Base-by-base conservation (phyloP, 2,329 filamentous ascomycete species). In the Colletotrichum tropicicola region DNA sequence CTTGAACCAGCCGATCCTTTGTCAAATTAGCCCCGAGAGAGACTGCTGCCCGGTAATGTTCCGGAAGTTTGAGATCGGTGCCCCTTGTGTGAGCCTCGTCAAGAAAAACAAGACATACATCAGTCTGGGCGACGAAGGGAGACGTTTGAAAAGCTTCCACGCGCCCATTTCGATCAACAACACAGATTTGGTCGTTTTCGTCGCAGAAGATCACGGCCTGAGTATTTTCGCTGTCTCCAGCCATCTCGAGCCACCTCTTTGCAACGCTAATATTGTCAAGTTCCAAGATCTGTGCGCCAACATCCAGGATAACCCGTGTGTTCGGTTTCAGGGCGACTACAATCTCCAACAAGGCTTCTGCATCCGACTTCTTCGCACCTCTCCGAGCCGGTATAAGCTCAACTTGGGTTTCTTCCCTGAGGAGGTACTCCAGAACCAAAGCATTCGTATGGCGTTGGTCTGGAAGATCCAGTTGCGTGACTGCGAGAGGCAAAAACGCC, bases 11-110 rank as follows among this genome's bases (percentile, higher is more conserved):
- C 13, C 84, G 79, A 65, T 94, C 92, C 66, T 94, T 94, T 0
- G 87, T 90, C 1, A 93, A 68, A 4, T 80, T 79, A 0, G 88
- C 81, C 0, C 91, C 91, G 0, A 95, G 73, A 0, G 90, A 93
- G 0, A 94, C 87, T 0, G 87, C 88, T 0, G 91, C 92, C 0
- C 87, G 79, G 68, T 89, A 90, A 12, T 83, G 5, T 0, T 60
- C 59, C 0, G 90, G 91, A 0, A 93, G 74, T 32, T 84, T 85
- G 0, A 94, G 71, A 67, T 94, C 91, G 0, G 85, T 92, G 0
- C 92, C 91, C 65, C 91, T 75, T 0, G 91, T 92, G 66, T 94
- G 91, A 0, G 85, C 83, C 61, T 94, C 87, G 52, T 94, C 91
- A 0, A 94, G 79, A 57, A 89, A 94, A 0, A 93, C 80, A 0